Base-by-base conservation (phyloP, 2,329 filamentous ascomycete species). In the Aspergillus jensenii region DNA sequence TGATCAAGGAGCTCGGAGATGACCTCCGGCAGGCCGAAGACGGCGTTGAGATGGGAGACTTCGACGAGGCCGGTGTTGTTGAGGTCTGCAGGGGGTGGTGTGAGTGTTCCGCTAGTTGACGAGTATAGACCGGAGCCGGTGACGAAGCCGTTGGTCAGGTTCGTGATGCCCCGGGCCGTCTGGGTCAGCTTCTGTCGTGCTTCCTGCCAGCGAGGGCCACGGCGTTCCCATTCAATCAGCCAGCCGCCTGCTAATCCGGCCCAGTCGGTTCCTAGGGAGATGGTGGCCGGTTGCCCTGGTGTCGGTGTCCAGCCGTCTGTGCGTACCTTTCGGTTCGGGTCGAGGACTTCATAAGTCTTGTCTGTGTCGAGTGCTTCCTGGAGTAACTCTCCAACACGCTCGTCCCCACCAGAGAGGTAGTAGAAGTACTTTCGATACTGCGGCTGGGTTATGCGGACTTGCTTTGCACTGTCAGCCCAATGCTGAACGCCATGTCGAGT, bases 401-500 rank as follows among this genome's bases (percentile, higher is more conserved):
- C 84, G 40, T 86, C 76, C 2, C 77, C 84, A 0, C 83, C 83
- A 0, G 81, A 79, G 2, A 86, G 65, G 63, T 82, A 85, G 71
- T 80, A 87, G 65, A 83, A 86, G 35, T 79, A 77, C 63, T 83
- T 83, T 7, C 84, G 76, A 63, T 86, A 87, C 39, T 82, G 79
- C 0, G 83, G 79, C 15, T 82, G 79, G 0, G 85, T 84, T 19
- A 88, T 84, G 17, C 85, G 82, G 0, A 81, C 82, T 68, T 88
- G 85, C 66, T 88, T 87, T 0, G 81, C 79, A 53, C 82, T 85
- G 64, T 88, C 85, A 15, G 78, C 70, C 72, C 78, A 88, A 62
- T 88, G 85, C 67, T 86, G 84, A 0, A 88, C 82, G 2, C 85
- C 84, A 59, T 88, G 85, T 4, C 85, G 77, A 0, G 85, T 87